Evolutionary conservation across 2,329 filamentous ascomycete genomes (phyloP).

Genomic region (Pseudophaeomoniella oleicola): DNA sequence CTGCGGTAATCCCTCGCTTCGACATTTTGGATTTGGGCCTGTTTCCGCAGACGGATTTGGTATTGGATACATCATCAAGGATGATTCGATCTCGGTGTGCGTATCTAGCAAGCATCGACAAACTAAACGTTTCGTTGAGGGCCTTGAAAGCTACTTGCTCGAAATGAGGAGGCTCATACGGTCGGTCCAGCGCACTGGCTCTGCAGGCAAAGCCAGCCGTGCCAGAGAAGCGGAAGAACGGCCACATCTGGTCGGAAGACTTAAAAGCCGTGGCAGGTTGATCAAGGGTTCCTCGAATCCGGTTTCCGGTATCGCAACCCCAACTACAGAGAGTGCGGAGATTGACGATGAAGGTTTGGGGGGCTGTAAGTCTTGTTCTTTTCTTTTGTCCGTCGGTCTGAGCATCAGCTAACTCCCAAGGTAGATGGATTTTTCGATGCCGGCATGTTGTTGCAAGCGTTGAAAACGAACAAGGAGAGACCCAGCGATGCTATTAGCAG

Average conservation of each 20-base stretch:
- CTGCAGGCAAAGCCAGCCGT: slow-evolving; percentile 37
- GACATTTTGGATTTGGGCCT: slow-evolving; percentile 93
- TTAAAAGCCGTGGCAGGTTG: slow-evolving; percentile 55
- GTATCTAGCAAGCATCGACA: slow-evolving; percentile 88
- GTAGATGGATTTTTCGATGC: slow-evolving; percentile 97
- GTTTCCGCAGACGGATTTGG: slow-evolving; percentile 90
- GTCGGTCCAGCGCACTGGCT: slow-evolving; percentile 45
- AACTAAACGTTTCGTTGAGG: slow-evolving; percentile 78
- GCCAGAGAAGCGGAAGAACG: slow-evolving; percentile 47
- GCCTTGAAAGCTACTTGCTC: slow-evolving; percentile 75
- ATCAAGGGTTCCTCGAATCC: slow-evolving; percentile 22
- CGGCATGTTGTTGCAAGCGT: slow-evolving; percentile 79
- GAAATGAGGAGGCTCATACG: slow-evolving; percentile 77
- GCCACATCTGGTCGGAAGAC: slow-evolving; percentile 17
- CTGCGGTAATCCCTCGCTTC: slow-evolving; percentile 86
- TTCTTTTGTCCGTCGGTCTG: too few relatives aligned
- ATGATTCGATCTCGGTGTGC: slow-evolving; percentile 78
- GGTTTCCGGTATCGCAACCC: slow-evolving; percentile 40
- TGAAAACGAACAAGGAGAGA: slow-evolving; percentile 40
- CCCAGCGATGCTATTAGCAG: slow-evolving; percentile 12
- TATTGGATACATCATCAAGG: slow-evolving; percentile 98
- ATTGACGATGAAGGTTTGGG: slow-evolving; percentile 79
- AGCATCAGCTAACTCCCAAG: too few relatives aligned
- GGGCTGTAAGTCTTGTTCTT: slow-evolving; percentile 59
- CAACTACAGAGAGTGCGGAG: slow-evolving; percentile 53